phyloP scores from a whole-genome alignment of 139 green algal genomes.

The Nannochloris sp. region DNA sequence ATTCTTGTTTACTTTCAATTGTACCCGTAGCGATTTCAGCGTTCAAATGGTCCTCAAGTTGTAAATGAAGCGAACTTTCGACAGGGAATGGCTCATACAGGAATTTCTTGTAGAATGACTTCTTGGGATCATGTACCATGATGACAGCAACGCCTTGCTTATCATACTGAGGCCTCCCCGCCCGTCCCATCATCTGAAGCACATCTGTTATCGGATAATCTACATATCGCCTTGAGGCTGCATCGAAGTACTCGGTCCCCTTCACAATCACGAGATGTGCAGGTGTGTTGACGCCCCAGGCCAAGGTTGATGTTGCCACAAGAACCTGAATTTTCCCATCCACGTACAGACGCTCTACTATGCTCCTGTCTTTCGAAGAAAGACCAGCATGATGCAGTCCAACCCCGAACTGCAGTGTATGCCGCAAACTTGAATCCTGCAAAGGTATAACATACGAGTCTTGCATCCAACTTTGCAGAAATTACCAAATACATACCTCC shows the following conservation, averaged over 20 bases:
- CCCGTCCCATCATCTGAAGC: slow-evolving; percentile 89
- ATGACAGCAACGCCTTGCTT: slow-evolving; percentile 83
- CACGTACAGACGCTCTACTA: slow-evolving; percentile 84
- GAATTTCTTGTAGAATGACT: slow-evolving; percentile 99
- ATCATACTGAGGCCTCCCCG: slow-evolving; percentile 90
- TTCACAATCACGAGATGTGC: slow-evolving; percentile 95
- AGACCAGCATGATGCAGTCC: slow-evolving; percentile 95
- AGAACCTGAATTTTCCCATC: slow-evolving; percentile 88
- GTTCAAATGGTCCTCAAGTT: slow-evolving; percentile 92
- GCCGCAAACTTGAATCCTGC: slow-evolving; percentile 42
- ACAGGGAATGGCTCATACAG: slow-evolving; percentile 98
- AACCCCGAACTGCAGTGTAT: slow-evolving; percentile 92
- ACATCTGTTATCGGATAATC: slow-evolving; percentile 98
- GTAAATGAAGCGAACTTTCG: slow-evolving; percentile 73
- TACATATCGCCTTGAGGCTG: slow-evolving; percentile 72
- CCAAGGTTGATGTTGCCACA: slow-evolving; percentile 82
- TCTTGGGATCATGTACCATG: slow-evolving; percentile 96
- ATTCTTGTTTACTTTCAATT: slow-evolving; percentile 63
- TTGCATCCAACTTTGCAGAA: slow-evolving; percentile 1
- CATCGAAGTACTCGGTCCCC: slow-evolving; percentile 95
- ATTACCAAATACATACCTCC: neutral
- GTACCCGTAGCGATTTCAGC: slow-evolving; percentile 84
- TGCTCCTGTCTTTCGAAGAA: slow-evolving; percentile 59
- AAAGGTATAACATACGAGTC: slow-evolving; percentile 10
- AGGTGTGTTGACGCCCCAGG: slow-evolving; percentile 93